Evolutionary conservation across 2,329 filamentous ascomycete genomes (phyloP).

Genomic region (Scytalidium lignicola): DNA sequence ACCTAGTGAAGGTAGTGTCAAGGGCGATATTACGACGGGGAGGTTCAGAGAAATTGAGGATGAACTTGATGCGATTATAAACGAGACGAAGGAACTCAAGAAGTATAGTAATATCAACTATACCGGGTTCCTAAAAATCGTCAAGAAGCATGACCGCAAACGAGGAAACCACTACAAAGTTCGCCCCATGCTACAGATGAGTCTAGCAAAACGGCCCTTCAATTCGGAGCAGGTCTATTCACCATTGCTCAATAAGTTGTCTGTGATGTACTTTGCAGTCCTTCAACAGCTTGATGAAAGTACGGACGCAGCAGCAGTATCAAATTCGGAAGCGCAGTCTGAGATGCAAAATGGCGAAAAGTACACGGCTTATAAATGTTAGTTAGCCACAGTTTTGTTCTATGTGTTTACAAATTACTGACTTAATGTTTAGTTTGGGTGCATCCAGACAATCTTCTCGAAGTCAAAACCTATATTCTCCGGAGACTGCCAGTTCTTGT

Average conservation of each 20-base stretch:
- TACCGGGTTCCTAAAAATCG: constrained; percentile 94
- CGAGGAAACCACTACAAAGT: constrained; percentile 82
- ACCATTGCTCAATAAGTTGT: constrained; percentile 83
- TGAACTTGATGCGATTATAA: constrained; percentile 82
- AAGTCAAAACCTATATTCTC: constrained; percentile 94
- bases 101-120: constrained; percentile 97
- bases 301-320: constrained; percentile 33
- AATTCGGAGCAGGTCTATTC: constrained; percentile 89
- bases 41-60: constrained; percentile 65
- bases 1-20: constrained; percentile 51
- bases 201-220: constrained; percentile 82
- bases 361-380: constrained; percentile 85
- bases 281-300: constrained; percentile 71
- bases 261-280: constrained; percentile 92
- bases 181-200: constrained; percentile 85
- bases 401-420: constrained; percentile 18
- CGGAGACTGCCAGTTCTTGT: constrained; percentile 86
- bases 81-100: constrained; percentile 88
- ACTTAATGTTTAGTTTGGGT: constrained; percentile 68
- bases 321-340: constrained; percentile 35
- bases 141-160: constrained; percentile 98
- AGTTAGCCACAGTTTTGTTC: constrained; percentile 24
- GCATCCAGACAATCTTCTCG: constrained; percentile 88
- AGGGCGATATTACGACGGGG: constrained; percentile 42
- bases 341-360: constrained; percentile 61